Evolutionary conservation across 495 filamentous ascomycete species (phyloP).

Genomic region (Lophiostoma macrostomum): DNA sequence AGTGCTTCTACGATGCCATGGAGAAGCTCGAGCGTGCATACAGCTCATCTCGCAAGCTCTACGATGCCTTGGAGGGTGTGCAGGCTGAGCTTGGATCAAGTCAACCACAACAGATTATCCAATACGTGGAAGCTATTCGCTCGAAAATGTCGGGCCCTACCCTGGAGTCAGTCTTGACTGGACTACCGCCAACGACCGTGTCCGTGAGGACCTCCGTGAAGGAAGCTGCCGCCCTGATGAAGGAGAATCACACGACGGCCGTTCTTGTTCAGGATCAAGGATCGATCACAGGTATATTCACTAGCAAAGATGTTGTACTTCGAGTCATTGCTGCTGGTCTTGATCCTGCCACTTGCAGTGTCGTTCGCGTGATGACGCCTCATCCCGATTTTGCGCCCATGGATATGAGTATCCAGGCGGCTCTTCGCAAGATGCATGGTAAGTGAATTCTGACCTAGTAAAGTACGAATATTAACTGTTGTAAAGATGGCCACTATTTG

Average conservation of each 20-base stretch:
- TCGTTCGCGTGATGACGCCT: conserved; percentile 97
- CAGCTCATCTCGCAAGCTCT: conserved; percentile 90
- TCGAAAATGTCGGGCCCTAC: conserved; percentile 98
- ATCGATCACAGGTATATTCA: conserved; percentile 97
- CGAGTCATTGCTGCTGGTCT: conserved; percentile 96
- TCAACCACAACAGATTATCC: conserved; percentile 97
- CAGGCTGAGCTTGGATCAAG: conserved; percentile 95
- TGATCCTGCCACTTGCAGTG: conserved; percentile 91
- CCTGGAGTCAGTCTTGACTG: conserved; percentile 88
- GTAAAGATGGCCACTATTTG: conserved; percentile 91
- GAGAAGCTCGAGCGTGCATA: conserved; percentile 98
- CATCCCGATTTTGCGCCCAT: conserved; percentile 97
- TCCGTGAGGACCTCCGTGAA: conserved; percentile 93
- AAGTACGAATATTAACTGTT: conserved; percentile 9
- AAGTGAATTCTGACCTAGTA: conserved; percentile 36
- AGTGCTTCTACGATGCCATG: conserved; percentile 99
- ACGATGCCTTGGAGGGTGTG: conserved; percentile 97
- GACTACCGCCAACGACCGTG: conserved; percentile 87
- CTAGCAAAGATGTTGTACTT: conserved; percentile 97
- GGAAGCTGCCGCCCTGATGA: conserved; percentile 92
- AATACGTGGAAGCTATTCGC: conserved; percentile 93
- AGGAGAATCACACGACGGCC: conserved; percentile 96
- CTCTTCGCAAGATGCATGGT: conserved; percentile 98
- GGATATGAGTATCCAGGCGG: conserved; percentile 98
- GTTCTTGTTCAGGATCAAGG: conserved; percentile 95